These are phyloP conservation scores for Cryptococcus sp. DNA, from an alignment of 1,284 basidiomycete genomes.

Conservation along the genomic window DNA sequence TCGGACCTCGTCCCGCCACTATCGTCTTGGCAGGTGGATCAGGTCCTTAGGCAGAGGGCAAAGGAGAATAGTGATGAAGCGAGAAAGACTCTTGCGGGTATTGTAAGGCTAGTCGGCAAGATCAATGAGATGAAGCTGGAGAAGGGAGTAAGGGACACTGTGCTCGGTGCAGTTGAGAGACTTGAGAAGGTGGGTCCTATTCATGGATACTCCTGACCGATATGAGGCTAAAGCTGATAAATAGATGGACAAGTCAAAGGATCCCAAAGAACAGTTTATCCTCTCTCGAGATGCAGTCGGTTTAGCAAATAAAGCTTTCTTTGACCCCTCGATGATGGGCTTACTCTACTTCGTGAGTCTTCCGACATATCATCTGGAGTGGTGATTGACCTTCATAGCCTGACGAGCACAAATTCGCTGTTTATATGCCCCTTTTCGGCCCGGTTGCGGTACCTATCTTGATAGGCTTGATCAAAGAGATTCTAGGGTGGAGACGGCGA, in stretches of 20 bases:
- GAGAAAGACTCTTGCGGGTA: slow-evolving; percentile 71
- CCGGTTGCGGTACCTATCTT: slow-evolving; percentile 77
- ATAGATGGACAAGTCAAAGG: slow-evolving; percentile 11
- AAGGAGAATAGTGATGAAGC: slow-evolving; percentile 65
- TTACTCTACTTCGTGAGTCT: slow-evolving; percentile 75
- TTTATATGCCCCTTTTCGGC: slow-evolving; percentile 88
- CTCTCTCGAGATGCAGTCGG: slow-evolving; percentile 64
- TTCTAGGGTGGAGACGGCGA: slow-evolving; percentile 56
- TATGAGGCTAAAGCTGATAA: not conserved
- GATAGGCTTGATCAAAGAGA: slow-evolving; percentile 66
- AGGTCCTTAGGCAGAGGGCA: slow-evolving; percentile 66
- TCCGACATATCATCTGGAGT: slow-evolving; percentile 2
- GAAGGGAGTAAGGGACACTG: slow-evolving; percentile 65
- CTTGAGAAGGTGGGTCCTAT: slow-evolving; percentile 60
- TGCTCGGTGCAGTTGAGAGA: slow-evolving; percentile 63
- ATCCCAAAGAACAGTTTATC: slow-evolving; percentile 49
- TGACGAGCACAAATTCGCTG: slow-evolving; percentile 89
- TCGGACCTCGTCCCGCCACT: slow-evolving; percentile 18
- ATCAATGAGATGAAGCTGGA: slow-evolving; percentile 88
- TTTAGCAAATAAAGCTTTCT: slow-evolving; percentile 85
- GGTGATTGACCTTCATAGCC: slow-evolving; percentile 50
- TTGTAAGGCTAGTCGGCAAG: slow-evolving; percentile 72
- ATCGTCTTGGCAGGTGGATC: slow-evolving; percentile 67
- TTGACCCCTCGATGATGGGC: slow-evolving; percentile 93
- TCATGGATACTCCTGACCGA: not conserved